These are phyloP conservation scores for Podospora fimiseda DNA, from an alignment of 495 filamentous ascomycete genomes.

Conservation along the genomic window DNA sequence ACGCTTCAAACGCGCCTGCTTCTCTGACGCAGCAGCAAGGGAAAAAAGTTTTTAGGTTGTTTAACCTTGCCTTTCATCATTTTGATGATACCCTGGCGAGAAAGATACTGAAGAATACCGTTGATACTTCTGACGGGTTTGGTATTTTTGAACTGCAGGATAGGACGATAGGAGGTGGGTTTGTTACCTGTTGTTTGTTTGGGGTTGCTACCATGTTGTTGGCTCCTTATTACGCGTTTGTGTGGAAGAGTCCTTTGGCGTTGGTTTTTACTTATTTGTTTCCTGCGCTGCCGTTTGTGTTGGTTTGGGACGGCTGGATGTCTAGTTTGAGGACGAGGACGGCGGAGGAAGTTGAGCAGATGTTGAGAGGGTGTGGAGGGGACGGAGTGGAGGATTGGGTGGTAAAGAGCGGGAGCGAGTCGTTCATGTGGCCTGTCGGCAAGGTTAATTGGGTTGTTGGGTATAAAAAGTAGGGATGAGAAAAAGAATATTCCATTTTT, in stretches of 20 bases:
- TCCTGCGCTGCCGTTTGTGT: constrained; percentile 56
- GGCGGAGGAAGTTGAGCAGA: constrained; percentile 52
- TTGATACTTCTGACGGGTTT: constrained; percentile 33
- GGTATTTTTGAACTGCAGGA: constrained; percentile 71
- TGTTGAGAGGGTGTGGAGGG: constrained; percentile 48
- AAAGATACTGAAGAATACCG: constrained; percentile 53
- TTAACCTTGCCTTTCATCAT: constrained; percentile 72
- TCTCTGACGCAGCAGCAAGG: constrained; percentile 33
- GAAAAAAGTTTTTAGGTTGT: constrained; percentile 56
- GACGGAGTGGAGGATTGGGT: constrained; percentile 45
- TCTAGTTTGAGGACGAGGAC: constrained; percentile 60
- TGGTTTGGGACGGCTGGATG: constrained; percentile 62
- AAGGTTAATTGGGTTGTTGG: constrained; percentile 47
- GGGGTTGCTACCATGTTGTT: constrained; percentile 47
- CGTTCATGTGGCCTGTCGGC: constrained; percentile 45
- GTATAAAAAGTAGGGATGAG: constrained; percentile 24
- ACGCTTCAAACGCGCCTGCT: constrained; percentile 51
- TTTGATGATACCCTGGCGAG: constrained; percentile 57
- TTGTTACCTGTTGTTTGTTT: constrained; percentile 50
- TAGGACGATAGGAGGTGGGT: constrained; percentile 42
- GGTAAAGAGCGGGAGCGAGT: constrained; percentile 44
- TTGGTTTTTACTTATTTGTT: constrained; percentile 60
- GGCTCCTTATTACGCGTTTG: constrained; percentile 50
- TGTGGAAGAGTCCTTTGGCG: constrained; percentile 49
- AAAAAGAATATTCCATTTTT: no score